Evolutionary conservation across 139 green algal species (phyloP), one percentile per base, ranked within the genome.

Genomic region (Mesotaenium endlicherianum): DNA sequence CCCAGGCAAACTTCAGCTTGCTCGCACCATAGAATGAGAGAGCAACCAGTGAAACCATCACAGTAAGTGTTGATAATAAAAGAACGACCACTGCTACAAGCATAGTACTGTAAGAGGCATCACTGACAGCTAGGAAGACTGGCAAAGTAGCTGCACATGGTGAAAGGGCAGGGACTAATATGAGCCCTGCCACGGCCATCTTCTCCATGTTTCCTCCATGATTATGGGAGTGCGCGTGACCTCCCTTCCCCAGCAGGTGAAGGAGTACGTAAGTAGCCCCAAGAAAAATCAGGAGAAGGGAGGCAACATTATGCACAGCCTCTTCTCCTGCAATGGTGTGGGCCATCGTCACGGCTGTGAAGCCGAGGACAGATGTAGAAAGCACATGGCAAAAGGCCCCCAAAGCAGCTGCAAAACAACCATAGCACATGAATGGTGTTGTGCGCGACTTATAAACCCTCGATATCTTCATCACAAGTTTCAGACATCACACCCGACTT

Each of bases 91-190:
- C 45, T 6, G 45, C 59, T 1, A 81, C 36, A 0, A 70, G 14
- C 69, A 86, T 81, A 0, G 30, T 58, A 0, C 68, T 41, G 5
- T 74, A 1, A 8, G 50, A 39, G 16, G 38, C 43, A 45, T 87
- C 41, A 26, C 64, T 42, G 36, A 87, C 76, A 1, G 82, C 82
- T 8, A 87, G 75, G 39, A 87, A 87, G 36, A 87, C 70, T 5
- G 82, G 82, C 42, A 87, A 41, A 2, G 72, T 83, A 2, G 71
- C 83, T 20, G 82, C 82, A n/a, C 82, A 87, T 0, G 82, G 82
- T 31, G 82, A 81, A 0, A 87, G 72, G 6, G 75, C 77, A 0
- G 82, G 82, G 17, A 87, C 82, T 5, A 87, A 41, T 14, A 87
- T 53, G 36, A 83, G 55, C 8, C 71, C 82, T 40, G 39, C 14